A percentile compares a stretch with the other conserved stretches of the same genome.
These are phyloP conservation scores for Epichloe coenophiala DNA, from an alignment of 2,329 filamentous ascomycete species.

Conservation along the genomic window DNA sequence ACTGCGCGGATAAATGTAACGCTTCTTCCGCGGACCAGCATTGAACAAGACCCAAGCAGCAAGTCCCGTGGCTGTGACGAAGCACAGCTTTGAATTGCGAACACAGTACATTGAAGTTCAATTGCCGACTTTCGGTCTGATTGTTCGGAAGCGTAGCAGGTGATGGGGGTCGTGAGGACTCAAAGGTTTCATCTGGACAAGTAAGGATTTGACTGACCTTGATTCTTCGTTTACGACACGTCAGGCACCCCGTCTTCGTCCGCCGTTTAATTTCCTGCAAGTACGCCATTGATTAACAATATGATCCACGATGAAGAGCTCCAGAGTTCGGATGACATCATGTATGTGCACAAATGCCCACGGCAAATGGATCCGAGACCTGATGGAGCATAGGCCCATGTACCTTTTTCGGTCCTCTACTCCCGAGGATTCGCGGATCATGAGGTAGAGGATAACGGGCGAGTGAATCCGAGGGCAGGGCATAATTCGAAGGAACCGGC, in stretches of 20 bases:
- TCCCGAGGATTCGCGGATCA: constrained; percentile 34
- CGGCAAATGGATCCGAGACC: too few species aligned
- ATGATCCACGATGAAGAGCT: background rate
- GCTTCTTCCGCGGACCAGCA: background rate
- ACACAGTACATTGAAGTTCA: too few species aligned
- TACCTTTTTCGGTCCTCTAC: constrained; percentile 45
- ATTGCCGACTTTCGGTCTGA: too few species aligned
- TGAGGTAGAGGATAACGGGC: constrained; percentile 33
- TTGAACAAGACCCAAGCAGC: too few species aligned
- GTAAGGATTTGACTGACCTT: constrained; percentile 33
- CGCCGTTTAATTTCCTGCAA: constrained; percentile 47
- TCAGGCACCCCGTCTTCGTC: constrained; percentile 50
- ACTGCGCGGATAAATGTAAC: constrained; percentile 2
- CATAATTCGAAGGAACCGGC: constrained; percentile 22
- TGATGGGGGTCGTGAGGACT: too few species aligned
- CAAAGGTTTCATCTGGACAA: constrained; percentile 6
- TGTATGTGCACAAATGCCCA: background rate
- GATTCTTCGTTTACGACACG: constrained; percentile 47
- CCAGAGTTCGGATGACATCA: background rate
- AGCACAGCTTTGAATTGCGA: too few species aligned
- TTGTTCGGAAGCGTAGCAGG: too few species aligned
- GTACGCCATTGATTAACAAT: constrained; percentile 3
- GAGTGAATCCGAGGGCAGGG: constrained; percentile 29
- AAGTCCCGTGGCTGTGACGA: too few species aligned
- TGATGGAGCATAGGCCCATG: constrained; percentile 7